Evolutionary conservation across 441 rosid species (phyloP).

Genomic region (Populus hybrid): DNA sequence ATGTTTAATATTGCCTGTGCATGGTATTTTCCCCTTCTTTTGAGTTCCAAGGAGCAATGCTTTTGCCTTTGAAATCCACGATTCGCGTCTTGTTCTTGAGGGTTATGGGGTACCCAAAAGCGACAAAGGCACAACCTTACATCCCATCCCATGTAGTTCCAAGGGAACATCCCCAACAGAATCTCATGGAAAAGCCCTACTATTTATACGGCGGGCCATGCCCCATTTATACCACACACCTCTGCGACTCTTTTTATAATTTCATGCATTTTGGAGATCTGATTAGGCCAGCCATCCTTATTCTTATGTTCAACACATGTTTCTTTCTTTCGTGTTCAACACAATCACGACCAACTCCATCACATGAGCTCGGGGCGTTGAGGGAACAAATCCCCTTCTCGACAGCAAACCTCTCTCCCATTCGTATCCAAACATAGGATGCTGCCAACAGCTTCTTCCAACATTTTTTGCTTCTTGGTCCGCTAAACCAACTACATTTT

Average conservation of each 20-base stretch:
- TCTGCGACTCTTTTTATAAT: neutral
- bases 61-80: neutral
- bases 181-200: slow-evolving; percentile 41
- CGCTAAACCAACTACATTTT: slow-evolving; percentile 25
- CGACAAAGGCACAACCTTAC: neutral
- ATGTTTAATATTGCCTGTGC: no score
- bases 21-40: no score
- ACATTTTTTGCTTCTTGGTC: slow-evolving; percentile 28
- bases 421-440: neutral
- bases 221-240: neutral
- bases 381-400: slow-evolving; percentile 22
- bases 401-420: slow-evolving; percentile 12
- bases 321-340: slow-evolving; percentile 21
- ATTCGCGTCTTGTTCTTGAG: neutral
- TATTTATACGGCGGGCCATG: slow-evolving; percentile 36
- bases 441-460: slow-evolving; percentile 8
- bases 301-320: slow-evolving; percentile 29
- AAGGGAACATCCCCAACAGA: slow-evolving; percentile 54
- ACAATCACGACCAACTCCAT: slow-evolving; percentile 21
- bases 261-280: slow-evolving; percentile 9
- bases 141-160: slow-evolving; percentile 11
- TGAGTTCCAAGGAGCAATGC: no score
- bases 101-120: neutral
- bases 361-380: slow-evolving; percentile 23
- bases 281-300: neutral